Base-by-base conservation (phyloP, 345 rosid genomes). In the Turnera subulata region DNA sequence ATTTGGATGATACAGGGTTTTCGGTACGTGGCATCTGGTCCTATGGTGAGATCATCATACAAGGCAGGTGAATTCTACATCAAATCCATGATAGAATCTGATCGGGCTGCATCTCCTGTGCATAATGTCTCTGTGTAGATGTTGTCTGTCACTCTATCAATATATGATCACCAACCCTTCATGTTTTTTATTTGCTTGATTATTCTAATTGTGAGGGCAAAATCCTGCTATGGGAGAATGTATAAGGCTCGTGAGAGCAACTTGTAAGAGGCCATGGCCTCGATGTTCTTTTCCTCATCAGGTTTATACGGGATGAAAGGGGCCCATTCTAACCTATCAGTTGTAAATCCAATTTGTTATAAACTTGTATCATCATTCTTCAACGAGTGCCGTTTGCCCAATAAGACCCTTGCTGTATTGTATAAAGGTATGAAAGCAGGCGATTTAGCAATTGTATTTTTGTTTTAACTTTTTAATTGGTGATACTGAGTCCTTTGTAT, bases 51-150 rank as follows among this genome's bases (percentile, higher is more conserved):
- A 74, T 94, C 99, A 51, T 94, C 99, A 11, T 94, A 90, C 84
- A 94, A 94, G 80, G 99, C 97, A 1, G 96, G 97, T 47, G 99
- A 94, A 74, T 88, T 82, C 81, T 93, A 90, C 74, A 93, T 93
- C 73, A 93, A 88, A 67, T 90, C 96, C 55, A 93, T 93, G 99
- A 87, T 93, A 49, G 97, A 93, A 49, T 72, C 87, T 25, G 96
- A 85, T 75, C 88, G 97, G 8, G 83, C 92, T 60, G 80, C 79
- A 46, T 64, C 93, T 58, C 58, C 78, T 22, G 69, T 73, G 56
- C 46, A 62, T 29, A 21, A 73, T 12, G 33, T 55, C 45, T 65
- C 73, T 55, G 47, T 37, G 67, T 52, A 35, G 54, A 18, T 15
- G 11, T 17, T 44, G 17, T 23, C 6, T 17, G 12, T 32, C 23